These are phyloP conservation scores for Telopea speciosissima DNA, from an alignment of 177 flowering plant genomes.

Conservation along the genomic window DNA sequence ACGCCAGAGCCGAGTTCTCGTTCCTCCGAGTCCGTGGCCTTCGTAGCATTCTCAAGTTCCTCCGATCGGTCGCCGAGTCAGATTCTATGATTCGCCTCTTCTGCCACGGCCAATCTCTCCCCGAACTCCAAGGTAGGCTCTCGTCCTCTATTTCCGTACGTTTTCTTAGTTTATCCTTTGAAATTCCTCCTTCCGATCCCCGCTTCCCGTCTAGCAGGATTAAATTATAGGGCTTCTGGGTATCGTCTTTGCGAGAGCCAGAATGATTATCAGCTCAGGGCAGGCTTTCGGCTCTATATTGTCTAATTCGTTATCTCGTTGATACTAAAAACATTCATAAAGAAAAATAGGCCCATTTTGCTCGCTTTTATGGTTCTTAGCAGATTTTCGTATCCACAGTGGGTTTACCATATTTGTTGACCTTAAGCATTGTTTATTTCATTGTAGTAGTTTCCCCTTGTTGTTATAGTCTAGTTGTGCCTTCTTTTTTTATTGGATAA, in stretches of 20 bases:
- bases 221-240: background rate
- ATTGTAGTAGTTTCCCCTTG: background rate
- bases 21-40: slow-evolving; percentile 60
- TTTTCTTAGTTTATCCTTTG: background rate
- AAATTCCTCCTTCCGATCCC: background rate
- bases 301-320: background rate
- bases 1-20: slow-evolving; percentile 87
- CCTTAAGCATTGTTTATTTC: background rate
- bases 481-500: background rate
- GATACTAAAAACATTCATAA: background rate
- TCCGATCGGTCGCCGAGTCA: slow-evolving; percentile 69
- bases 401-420: background rate
- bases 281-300: too few species aligned
- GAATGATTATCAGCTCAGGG: background rate
- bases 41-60: slow-evolving; percentile 68
- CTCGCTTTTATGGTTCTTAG: background rate
- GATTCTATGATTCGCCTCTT: slow-evolving; percentile 66
- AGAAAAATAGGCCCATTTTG: background rate
- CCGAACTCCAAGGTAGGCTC: slow-evolving; percentile 67
- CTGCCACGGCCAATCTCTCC: slow-evolving; percentile 54
- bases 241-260: background rate
- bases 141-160: background rate
- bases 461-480: background rate
- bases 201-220: background rate
- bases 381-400: too few species aligned